Percentiles rank a stretch among this genome's conserved stretches.
Evolutionary conservation across 75 land plant species (phyloP).

Genomic region (Adiantum capillusveneris): DNA sequence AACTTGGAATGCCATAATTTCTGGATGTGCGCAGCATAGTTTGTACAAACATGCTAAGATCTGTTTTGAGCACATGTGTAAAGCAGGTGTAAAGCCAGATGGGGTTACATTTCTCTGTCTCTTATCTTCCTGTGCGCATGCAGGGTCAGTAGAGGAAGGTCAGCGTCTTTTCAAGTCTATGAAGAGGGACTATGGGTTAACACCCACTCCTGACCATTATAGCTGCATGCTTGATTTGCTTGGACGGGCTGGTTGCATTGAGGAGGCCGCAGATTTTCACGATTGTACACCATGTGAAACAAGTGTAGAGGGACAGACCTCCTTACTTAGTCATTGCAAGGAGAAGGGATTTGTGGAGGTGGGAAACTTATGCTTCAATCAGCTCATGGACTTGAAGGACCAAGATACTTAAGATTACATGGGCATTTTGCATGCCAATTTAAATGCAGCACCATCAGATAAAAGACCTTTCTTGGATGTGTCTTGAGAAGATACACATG

Average conservation of each 20-base stretch:
- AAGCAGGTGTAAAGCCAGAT: slow-evolving; percentile 34
- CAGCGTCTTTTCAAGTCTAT: background rate
- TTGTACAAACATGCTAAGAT: slow-evolving; percentile 16
- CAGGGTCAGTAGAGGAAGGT: slow-evolving; percentile 32
- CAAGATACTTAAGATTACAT: too few relatives aligned
- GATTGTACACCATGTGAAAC: slow-evolving; percentile 4
- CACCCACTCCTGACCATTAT: slow-evolving; percentile 5
- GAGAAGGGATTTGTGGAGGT: background rate
- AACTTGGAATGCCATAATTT: slow-evolving; percentile 56
- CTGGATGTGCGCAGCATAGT: slow-evolving; percentile 23
- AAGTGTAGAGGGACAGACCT: background rate
- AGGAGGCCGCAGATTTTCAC: slow-evolving; percentile 9
- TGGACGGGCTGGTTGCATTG: slow-evolving; percentile 6
- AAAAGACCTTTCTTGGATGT: too few relatives aligned
- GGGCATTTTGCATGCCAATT: too few relatives aligned
- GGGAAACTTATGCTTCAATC: too few relatives aligned
- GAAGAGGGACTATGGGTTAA: background rate
- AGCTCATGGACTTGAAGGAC: too few relatives aligned
- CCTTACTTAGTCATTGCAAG: slow-evolving; percentile 5
- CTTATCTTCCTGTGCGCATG: slow-evolving; percentile 49
- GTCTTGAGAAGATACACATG: too few relatives aligned
- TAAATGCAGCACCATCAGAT: too few relatives aligned
- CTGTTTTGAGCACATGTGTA: slow-evolving; percentile 38
- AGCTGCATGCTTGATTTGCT: slow-evolving; percentile 13
- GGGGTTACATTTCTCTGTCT: slow-evolving; percentile 34